Evolutionary conservation across 2,329 filamentous ascomycete species (phyloP).

Genomic region (Cordyceps tenuipes): DNA sequence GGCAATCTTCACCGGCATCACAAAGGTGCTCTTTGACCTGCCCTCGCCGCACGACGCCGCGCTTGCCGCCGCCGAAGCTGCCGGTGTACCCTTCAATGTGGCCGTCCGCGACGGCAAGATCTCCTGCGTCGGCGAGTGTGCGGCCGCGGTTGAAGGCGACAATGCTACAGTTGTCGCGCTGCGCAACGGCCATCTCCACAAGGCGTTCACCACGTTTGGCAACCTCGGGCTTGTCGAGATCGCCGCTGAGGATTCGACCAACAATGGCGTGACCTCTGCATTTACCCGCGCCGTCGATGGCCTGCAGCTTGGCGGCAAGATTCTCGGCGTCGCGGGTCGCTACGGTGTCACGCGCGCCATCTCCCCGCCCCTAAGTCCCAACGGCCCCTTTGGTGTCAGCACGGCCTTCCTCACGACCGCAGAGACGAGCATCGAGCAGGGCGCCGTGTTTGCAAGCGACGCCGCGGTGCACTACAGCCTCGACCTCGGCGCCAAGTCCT

Average conservation of each 20-base stretch:
- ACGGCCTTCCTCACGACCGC: constrained; percentile 49
- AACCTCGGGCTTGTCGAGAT: constrained; percentile 56
- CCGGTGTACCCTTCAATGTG: constrained; percentile 33
- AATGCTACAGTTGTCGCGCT: constrained; percentile 34
- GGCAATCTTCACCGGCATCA: constrained; percentile 39
- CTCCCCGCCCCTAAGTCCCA: constrained; percentile 40
- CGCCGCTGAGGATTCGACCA: constrained; percentile 44
- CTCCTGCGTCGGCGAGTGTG: constrained; percentile 47
- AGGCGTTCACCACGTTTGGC: constrained; percentile 52
- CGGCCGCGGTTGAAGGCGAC: constrained; percentile 24
- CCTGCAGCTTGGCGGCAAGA: constrained; percentile 46
- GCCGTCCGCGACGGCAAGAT: constrained; percentile 46
- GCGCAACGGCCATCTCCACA: constrained; percentile 51
- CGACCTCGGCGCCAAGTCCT: constrained; percentile 26
- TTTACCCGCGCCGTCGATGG: constrained; percentile 54
- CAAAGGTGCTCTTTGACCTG: constrained; percentile 15
- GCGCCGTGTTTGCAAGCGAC: constrained; percentile 46
- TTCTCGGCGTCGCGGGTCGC: constrained; percentile 41
- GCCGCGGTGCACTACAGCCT: constrained; percentile 53
- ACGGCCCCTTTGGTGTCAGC: constrained; percentile 47
- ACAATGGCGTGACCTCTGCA: constrained; percentile 39
- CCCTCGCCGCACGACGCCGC: constrained; percentile 13
- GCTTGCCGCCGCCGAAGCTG: constrained; percentile 3
- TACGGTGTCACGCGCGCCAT: constrained; percentile 53
- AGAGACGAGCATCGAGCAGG: constrained; percentile 35